These are phyloP conservation scores for Rhodotorula paludigena DNA, from an alignment of 768 basidiomycete species.

Conservation along the genomic window DNA sequence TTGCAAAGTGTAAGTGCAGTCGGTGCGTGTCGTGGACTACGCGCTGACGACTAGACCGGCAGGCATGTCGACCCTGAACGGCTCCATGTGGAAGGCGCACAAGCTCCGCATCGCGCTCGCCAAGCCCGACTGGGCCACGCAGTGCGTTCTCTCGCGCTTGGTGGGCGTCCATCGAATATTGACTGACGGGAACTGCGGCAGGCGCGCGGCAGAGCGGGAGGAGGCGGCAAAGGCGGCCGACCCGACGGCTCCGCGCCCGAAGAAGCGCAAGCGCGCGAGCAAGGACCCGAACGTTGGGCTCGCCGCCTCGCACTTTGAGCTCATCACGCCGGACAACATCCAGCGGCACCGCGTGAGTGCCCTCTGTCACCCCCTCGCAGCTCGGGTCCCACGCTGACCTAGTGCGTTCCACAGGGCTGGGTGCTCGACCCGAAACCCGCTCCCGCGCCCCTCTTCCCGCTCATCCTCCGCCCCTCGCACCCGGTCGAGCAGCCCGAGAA, in stretches of 20 bases:
- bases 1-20: slow-evolving; percentile 19
- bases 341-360: slow-evolving; percentile 20
- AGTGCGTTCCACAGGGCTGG: slow-evolving; percentile 25
- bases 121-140: slow-evolving; percentile 17
- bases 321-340: slow-evolving; percentile 29
- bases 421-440: slow-evolving; percentile 29
- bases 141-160: slow-evolving; percentile 15
- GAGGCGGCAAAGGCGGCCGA: neutral
- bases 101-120: slow-evolving; percentile 35
- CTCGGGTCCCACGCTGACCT: neutral
- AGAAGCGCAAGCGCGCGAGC: slow-evolving; percentile 32
- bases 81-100: slow-evolving; percentile 37
- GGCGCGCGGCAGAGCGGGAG: slow-evolving; percentile 8
- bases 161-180: no score
- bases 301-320: slow-evolving; percentile 25
- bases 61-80: slow-evolving; percentile 39
- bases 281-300: slow-evolving; percentile 20
- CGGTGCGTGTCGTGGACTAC: no score
- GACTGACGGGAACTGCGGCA: neutral
- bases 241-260: neutral
- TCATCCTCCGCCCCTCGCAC: slow-evolving; percentile 31
- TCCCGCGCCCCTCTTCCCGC: slow-evolving; percentile 23
- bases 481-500: slow-evolving; percentile 21
- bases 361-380: neutral
- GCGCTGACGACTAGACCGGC: neutral